phyloP scores from a whole-genome alignment of 495 filamentous ascomycete genomes.

The Penicillium pancosmium region DNA sequence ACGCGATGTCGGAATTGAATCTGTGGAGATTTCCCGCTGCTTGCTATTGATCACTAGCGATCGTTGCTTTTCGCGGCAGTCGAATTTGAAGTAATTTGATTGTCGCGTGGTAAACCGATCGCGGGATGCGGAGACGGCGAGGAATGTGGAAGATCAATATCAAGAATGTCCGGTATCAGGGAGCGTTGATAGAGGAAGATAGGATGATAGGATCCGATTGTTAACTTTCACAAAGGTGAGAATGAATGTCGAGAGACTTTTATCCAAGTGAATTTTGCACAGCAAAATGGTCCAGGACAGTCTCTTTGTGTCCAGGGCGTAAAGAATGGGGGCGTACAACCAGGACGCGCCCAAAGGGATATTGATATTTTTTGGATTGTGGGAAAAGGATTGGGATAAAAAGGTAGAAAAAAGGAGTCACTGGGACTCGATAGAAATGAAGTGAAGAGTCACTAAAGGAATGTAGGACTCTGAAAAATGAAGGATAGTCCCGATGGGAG shows the following conservation, averaged over 20 bases:
- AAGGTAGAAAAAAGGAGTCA: constrained; percentile 28
- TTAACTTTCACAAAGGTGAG: constrained; percentile 19
- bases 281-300: constrained; percentile 28
- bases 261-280: constrained; percentile 22
- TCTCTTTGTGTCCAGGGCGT: constrained; percentile 31
- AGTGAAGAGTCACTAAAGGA: constrained; percentile 29
- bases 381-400: constrained; percentile 20
- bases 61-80: too few relatives aligned
- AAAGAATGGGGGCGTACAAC: constrained; percentile 43
- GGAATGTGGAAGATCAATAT: constrained; percentile 33
- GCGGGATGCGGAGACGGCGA: constrained; percentile 34
- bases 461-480: constrained; percentile 23
- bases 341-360: constrained; percentile 38
- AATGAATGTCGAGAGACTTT: constrained; percentile 27
- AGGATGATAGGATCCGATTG: constrained; percentile 10
- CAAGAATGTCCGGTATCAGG: constrained; percentile 39
- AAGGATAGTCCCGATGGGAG: constrained; percentile 18
- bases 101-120: constrained; percentile 38
- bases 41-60: background rate
- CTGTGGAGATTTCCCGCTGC: background rate
- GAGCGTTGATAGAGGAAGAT: constrained; percentile 6
- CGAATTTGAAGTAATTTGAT: constrained; percentile 1
- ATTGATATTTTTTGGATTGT: constrained; percentile 8
- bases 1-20: too few relatives aligned
- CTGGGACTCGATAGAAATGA: constrained; percentile 35